phyloP scores from a whole-genome alignment of 345 rosid genomes.

The Passiflora organensis region DNA sequence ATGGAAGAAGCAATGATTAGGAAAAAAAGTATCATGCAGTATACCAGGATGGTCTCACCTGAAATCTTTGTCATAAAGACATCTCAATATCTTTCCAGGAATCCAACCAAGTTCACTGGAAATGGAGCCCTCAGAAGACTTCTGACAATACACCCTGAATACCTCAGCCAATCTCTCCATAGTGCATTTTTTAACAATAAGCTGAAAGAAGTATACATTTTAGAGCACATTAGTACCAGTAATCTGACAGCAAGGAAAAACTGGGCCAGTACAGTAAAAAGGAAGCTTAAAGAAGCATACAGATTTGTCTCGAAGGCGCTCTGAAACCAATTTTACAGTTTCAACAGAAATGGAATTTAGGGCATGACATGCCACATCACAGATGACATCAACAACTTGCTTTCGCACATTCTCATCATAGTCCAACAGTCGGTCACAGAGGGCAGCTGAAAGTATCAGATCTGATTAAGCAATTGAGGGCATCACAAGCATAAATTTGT shows the following conservation, averaged over 20 bases:
- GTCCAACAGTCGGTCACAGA: slow-evolving; percentile 93
- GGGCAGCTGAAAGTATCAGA: slow-evolving; percentile 58
- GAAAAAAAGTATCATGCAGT: too few species aligned
- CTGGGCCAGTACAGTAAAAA: slow-evolving; percentile 8
- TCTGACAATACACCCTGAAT: slow-evolving; percentile 55
- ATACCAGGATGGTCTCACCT: slow-evolving; percentile 40
- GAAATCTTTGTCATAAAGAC: slow-evolving; percentile 93
- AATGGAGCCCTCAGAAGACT: slow-evolving; percentile 44
- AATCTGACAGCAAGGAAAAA: slow-evolving; percentile 15
- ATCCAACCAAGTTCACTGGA: slow-evolving; percentile 75
- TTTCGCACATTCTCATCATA: slow-evolving; percentile 93
- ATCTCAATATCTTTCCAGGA: slow-evolving; percentile 91
- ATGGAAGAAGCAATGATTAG: too few species aligned
- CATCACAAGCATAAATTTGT: slow-evolving; percentile 11
- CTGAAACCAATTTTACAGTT: slow-evolving; percentile 71
- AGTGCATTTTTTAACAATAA: slow-evolving; percentile 74
- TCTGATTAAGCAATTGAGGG: slow-evolving; percentile 16
- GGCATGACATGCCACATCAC: slow-evolving; percentile 72
- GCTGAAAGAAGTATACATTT: slow-evolving; percentile 33
- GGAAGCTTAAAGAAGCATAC: slow-evolving; percentile 46
- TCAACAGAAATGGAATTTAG: slow-evolving; percentile 58
- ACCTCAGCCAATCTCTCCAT: slow-evolving; percentile 88
- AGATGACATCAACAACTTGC: slow-evolving; percentile 87
- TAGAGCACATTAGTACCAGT: slow-evolving; percentile 6
- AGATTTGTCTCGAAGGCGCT: slow-evolving; percentile 95